Percentiles rank a stretch among this genome's conserved stretches.
Evolutionary conservation across 2,329 filamentous ascomycete genomes (phyloP).

Genomic region (Aspergillus texensis): DNA sequence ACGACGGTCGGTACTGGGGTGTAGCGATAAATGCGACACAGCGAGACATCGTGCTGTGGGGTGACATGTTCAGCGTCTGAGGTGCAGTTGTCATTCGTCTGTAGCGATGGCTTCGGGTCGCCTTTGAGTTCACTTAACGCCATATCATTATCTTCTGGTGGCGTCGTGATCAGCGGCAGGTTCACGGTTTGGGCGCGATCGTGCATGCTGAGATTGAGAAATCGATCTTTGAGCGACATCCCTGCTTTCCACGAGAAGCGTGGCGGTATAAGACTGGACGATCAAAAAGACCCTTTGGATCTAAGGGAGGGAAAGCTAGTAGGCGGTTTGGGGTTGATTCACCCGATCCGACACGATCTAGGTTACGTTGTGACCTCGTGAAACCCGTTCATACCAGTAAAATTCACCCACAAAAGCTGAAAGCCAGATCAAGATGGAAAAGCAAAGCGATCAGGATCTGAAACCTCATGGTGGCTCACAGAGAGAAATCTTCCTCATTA

Average conservation of each 20-base stretch:
- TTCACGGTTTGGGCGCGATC: constrained; percentile 16
- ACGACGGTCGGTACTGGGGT: constrained; percentile 44
- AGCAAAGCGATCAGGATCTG: not conserved
- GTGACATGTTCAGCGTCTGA: not conserved
- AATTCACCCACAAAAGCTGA: not conserved
- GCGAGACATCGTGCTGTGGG: constrained; percentile 10
- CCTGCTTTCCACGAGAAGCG: not conserved
- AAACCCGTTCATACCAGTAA: not conserved
- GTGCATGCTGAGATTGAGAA: constrained; percentile 27
- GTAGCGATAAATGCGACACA: constrained; percentile 30
- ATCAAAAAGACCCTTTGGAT: not conserved
- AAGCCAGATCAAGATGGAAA: not conserved
- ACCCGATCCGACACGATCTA: not conserved
- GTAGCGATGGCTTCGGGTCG: not conserved
- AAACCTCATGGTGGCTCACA: not conserved
- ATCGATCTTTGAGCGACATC: constrained; percentile 26
- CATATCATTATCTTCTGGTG: constrained; percentile 25
- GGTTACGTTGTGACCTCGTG: not conserved
- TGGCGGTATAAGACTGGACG: not conserved
- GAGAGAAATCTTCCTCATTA: constrained; percentile 1
- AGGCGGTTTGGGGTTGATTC: not conserved
- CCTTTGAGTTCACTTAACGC: not conserved
- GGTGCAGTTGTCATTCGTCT: not conserved
- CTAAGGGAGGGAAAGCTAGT: not conserved
- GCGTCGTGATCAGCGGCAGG: constrained; percentile 26